Percentiles rank a stretch among this genome's conserved stretches.
phyloP scores from a whole-genome alignment of 2,329 filamentous ascomycete genomes.

The Didymella keratinophila region DNA sequence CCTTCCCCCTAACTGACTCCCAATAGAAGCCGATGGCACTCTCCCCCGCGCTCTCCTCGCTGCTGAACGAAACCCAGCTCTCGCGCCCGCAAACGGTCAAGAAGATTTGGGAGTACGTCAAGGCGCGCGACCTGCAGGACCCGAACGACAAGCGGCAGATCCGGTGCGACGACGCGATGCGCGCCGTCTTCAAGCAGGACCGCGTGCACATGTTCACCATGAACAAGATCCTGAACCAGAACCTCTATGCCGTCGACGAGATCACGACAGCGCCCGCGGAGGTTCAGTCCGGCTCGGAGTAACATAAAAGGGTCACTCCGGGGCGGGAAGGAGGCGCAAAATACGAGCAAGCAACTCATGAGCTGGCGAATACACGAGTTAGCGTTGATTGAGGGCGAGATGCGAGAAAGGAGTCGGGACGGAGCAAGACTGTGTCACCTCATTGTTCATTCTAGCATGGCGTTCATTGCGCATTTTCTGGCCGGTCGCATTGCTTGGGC shows the following conservation, averaged over 20 bases:
- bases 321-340: too few relatives aligned
- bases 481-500: conserved; percentile 12
- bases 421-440: conserved; percentile 1
- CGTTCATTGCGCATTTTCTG: conserved; percentile 20
- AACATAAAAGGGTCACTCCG: background rate
- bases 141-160: conserved; percentile 92
- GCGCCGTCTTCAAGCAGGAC: conserved; percentile 88
- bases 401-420: too few relatives aligned
- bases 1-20: background rate
- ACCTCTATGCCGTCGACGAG: conserved; percentile 86
- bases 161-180: conserved; percentile 88
- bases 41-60: conserved; percentile 71
- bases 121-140: conserved; percentile 85
- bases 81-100: conserved; percentile 96
- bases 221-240: conserved; percentile 93
- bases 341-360: background rate
- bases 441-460: conserved; percentile 19
- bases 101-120: conserved; percentile 95
- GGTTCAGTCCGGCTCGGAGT: conserved; percentile 3
- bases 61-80: conserved; percentile 79
- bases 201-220: conserved; percentile 99
- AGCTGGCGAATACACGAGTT: background rate
- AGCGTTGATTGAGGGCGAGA: background rate
- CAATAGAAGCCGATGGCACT: conserved; percentile 75
- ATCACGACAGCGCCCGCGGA: conserved; percentile 14